Base-by-base conservation (phyloP, 345 rosid species). In the Fremontodendron californicum region DNA sequence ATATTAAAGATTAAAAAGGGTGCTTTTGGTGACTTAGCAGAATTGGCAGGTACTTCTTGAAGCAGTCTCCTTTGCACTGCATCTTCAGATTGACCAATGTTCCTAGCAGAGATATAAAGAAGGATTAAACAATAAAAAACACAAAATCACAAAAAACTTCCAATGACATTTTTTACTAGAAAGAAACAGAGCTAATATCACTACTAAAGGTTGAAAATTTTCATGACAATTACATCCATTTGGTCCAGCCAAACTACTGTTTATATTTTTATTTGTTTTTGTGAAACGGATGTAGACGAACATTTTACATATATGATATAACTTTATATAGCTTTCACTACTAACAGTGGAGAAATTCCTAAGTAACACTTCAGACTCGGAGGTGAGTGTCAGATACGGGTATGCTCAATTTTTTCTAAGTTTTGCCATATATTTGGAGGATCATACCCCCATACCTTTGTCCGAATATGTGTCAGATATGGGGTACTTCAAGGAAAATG, bases 41-140 rank as follows among this genome's bases (percentile, higher is more conserved):
- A 33, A 1, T 33, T 33, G 35, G 33, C 25, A 15, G 4, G 13
- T 46, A 2, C 1, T 15, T 1, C 35, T 76, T 29, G 74, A 77
- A 91, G 87, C 71, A 46, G 76, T 78, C 84, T 84, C 82, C 87
- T 79, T 52, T 62, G 84, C 75, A 75, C 75, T 77, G 77, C 80
- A 80, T 80, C 78, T 69, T 81, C 77, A 71, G 77, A 37, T 51
- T 60, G 75, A 45, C 48, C 80, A 39, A 54, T 72, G 58, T 78
- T 81, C 87, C 94, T 88, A 78, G 43, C 54, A 63, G 76, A 63
- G 12, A 78, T 16, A 40, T 66, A 33, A 61, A 1, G 49, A 4
- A 39, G 29, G 18, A 40, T 58, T 4, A 27, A 15, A 64, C 16
- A 63, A 63, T 18, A 54, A 40, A 40, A 37, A 46, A 11, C 18